Evolutionary conservation across 2,329 filamentous ascomycete genomes (phyloP), one percentile per base, ranked within the genome.

Genomic region (Phoma sp.): DNA sequence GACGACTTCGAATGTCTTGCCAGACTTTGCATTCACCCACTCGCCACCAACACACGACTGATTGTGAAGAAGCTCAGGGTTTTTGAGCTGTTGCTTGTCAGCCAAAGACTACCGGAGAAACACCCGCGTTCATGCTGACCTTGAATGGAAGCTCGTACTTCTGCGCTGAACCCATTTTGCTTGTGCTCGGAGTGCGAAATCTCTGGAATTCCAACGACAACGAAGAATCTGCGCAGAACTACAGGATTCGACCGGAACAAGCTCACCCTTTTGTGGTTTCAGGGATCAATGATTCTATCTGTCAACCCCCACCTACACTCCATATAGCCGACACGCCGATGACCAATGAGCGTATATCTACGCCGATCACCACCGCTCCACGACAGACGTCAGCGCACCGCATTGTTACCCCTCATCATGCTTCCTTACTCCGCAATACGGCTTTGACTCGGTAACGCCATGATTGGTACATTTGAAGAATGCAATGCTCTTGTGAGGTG

Each of bases 1-100:
- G 46, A 82, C 74, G 36, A 86, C 78, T 57, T 85, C 82, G 58
- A 85, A 86, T 42, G 80, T 77, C 67, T 84, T 83, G 47, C 81
- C 81, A 3, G 83, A 84, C 64, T 82, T 82, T 3, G 83, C 76
- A 59, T 81, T 80, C 30, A 81, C 74, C 82, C 83, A 85, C 63
- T 82, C 63, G n/a, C 83, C 83, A 52, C 80, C 71, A 32, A 85
- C 77, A 53, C 82, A 81, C 1, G 81, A 83, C 55, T 82, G 71
- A 47, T 82, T 80, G 45, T 79, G 79, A 66, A 85, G 81, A n/a
- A 85, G 65, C 20, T 80, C 78, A 10, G 81, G 76, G 55, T 82
- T 80, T 66, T 82, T 82, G 57, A 85, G 76, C 78, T 84, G 47
- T 14, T n/a, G 5, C 7, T 32, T 14, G 53, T 62, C 47, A 61